These are phyloP conservation scores for Xylaria scruposa DNA, from an alignment of 495 filamentous ascomycete genomes.

Conservation along the genomic window DNA sequence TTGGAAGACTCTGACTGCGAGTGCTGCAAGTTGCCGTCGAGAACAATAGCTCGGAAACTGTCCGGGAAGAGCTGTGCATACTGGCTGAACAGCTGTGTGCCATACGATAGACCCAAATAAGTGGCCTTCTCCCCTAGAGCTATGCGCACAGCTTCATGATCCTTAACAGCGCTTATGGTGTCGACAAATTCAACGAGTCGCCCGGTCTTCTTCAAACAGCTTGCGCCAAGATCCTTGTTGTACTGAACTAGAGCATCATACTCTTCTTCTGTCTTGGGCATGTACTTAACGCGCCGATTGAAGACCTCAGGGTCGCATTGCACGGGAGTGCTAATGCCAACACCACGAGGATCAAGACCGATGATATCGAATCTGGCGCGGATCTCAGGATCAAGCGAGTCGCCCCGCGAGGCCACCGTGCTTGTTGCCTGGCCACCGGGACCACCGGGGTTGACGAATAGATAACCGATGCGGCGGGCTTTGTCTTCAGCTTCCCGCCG, in stretches of 20 bases:
- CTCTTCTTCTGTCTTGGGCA: conserved; percentile 41
- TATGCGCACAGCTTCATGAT: conserved; percentile 52
- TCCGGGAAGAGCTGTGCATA: conserved; percentile 45
- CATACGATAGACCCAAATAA: conserved; percentile 60
- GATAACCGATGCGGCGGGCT: conserved; percentile 40
- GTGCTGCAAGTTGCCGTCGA: conserved; percentile 45
- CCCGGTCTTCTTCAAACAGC: conserved; percentile 47
- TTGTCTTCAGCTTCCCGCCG: conserved; percentile 35
- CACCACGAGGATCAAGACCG: conserved; percentile 42
- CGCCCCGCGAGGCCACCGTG: conserved; percentile 24
- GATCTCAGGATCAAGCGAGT: conserved; percentile 33
- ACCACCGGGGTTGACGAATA: conserved; percentile 50
- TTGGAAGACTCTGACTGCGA: conserved; percentile 42
- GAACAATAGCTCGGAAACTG: conserved; percentile 36
- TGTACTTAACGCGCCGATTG: conserved; percentile 42
- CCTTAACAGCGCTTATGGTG: conserved; percentile 48
- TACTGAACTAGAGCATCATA: conserved; percentile 41
- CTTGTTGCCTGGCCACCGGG: conserved; percentile 40
- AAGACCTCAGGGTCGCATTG: conserved; percentile 45
- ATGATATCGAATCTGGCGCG: conserved; percentile 40
- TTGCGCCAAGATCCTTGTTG: conserved; percentile 46
- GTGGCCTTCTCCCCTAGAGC: conserved; percentile 44
- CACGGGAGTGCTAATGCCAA: conserved; percentile 48
- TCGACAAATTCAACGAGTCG: conserved; percentile 47
- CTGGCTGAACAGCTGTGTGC: conserved; percentile 58